Evolutionary conservation across 164 flowering plant genomes (phyloP), one percentile per base, ranked within the genome.

Genomic region (Stephania yunnanensis): DNA sequence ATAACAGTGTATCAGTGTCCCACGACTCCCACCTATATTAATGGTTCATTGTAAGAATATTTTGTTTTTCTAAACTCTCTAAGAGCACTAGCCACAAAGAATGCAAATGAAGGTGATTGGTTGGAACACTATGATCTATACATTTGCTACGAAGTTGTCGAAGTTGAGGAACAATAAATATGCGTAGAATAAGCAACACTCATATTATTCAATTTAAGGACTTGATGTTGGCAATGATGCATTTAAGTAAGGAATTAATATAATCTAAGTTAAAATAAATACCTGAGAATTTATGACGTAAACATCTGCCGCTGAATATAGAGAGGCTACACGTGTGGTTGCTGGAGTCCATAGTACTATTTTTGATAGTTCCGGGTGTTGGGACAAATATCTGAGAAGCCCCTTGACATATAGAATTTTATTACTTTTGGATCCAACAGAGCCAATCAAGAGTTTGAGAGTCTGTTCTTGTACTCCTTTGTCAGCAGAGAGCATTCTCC

Each of bases 271-370:
- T 29, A 25, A 4, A 5, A 55, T 68, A 4, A 9, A 29, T 87
- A 92, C 97, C 97, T 92, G 97, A 69, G 97, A 83, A 73, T 92
- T 90, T 76, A 88, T 94, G 30, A 89, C 85, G 74, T 96, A 96
- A 76, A 86, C 94, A 87, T 96, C 99, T 29, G 99, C 98, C 45
- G 98, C 99, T 71, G 99, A 86, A 84, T 96, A 93, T 48, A 96
- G 93, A 45, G 99, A 88, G 25, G 98, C 97, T 72, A 96, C 97
- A 74, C 86, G 92, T 42, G 98, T 93, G 10, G 97, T 93, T 75
- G 97, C 88, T 70, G 97, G 95, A 77, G 97, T 92, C 99, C 99
- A 96, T 13, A 96, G 79, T 58, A 94, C 89, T n/a, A 85, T 80
- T 73, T 86, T 86, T 61, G 95, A 91, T 80, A 94, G 76, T 76